Evolutionary conservation across 768 basidiomycete species (phyloP).

Genomic region (Rhodotorula diobovata): DNA sequence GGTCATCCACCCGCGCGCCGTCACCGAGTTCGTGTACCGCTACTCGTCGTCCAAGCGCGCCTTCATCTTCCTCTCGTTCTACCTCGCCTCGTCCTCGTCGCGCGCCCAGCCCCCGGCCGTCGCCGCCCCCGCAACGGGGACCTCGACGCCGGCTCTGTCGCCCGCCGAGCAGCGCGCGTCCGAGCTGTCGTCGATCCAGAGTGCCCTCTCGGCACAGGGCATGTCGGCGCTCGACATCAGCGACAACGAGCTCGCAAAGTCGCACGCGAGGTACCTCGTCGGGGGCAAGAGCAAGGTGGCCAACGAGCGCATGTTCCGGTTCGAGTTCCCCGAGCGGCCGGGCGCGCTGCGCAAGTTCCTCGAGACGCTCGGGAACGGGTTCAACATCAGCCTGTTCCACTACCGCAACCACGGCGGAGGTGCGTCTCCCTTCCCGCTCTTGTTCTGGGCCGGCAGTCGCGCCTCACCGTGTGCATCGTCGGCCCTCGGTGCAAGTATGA

Average conservation of each 20-base stretch:
- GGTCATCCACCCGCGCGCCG: constrained; percentile 79
- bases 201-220: constrained; percentile 59
- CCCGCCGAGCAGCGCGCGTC: constrained; percentile 46
- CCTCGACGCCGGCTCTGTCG: constrained; percentile 40
- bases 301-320: constrained; percentile 84
- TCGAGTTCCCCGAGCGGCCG: constrained; percentile 95
- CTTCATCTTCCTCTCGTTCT: constrained; percentile 86
- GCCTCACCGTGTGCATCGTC: too few relatives aligned
- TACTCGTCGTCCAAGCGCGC: constrained; percentile 66
- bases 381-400: constrained; percentile 96
- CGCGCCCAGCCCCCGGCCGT: constrained; percentile 45
- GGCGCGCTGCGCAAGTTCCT: constrained; percentile 87
- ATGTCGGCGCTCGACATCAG: constrained; percentile 87
- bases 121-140: not conserved
- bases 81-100: constrained; percentile 55
- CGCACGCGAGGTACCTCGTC: constrained; percentile 88
- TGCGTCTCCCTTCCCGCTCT: constrained; percentile 49
- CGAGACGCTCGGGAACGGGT: constrained; percentile 69
- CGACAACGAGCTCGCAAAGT: constrained; percentile 92
- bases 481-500: too few relatives aligned
- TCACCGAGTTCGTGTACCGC: constrained; percentile 94
- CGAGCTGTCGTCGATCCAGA: constrained; percentile 56
- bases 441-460: not conserved
- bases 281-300: constrained; percentile 73
- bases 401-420: constrained; percentile 97